Conservation (phyloP, 257 asterid species). For the Coffea canephora region DNA sequence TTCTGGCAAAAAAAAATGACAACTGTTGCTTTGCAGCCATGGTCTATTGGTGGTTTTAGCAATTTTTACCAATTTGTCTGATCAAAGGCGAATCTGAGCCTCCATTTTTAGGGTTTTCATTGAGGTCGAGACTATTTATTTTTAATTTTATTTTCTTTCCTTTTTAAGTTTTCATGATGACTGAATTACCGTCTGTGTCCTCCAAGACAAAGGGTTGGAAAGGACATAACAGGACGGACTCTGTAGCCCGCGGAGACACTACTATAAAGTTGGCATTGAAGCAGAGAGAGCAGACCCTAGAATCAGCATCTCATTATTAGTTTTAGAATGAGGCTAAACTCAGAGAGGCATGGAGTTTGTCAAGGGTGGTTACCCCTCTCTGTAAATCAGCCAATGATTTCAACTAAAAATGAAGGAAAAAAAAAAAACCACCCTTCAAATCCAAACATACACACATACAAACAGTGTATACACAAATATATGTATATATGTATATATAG, state of each 20-base stretch:
- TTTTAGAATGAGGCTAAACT: background rate
- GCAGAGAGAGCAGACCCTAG: background rate
- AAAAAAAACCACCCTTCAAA: slow-evolving; percentile 21
- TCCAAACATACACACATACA: background rate
- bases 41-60: slow-evolving; percentile 9
- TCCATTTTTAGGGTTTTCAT: too few species aligned
- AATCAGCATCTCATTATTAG: background rate
- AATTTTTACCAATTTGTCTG: slow-evolving; percentile 1
- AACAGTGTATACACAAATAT: too few species aligned
- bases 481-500: too few species aligned
- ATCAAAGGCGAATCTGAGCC: slow-evolving; percentile 28
- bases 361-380: slow-evolving; percentile 34
- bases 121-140: too few species aligned
- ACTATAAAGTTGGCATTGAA: too few species aligned
- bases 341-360: slow-evolving; percentile 1
- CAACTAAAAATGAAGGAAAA: background rate
- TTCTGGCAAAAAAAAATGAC: background rate
- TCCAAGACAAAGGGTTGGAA: background rate
- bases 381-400: slow-evolving; percentile 24
- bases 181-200: too few species aligned
- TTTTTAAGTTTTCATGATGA: too few species aligned
- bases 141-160: too few species aligned
- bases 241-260: background rate
- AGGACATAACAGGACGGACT: background rate
- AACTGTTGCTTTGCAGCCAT: slow-evolving; percentile 20